phyloP scores from a whole-genome alignment of 176 grass and related monocot genomes.

The Lolium multiflorum region DNA sequence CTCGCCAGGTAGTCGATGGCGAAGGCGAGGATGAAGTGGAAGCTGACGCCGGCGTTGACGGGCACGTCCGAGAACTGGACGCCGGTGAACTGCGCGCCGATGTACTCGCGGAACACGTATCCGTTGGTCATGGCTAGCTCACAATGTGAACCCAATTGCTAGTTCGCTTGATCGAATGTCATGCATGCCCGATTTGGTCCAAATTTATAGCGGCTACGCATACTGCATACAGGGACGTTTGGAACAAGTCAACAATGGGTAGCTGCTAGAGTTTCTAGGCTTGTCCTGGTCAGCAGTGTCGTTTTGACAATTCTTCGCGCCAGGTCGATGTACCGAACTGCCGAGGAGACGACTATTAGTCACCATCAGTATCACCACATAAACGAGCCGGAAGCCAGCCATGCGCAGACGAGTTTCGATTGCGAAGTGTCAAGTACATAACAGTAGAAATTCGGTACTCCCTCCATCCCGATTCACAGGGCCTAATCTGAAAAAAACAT shows the following conservation, averaged over 20 bases:
- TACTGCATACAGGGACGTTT: too few relatives aligned
- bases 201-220: not conserved
- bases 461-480: too few relatives aligned
- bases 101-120: not conserved
- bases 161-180: not conserved
- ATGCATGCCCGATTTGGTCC: not conserved
- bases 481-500: too few relatives aligned
- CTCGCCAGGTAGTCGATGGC: not conserved
- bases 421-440: too few relatives aligned
- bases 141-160: not conserved
- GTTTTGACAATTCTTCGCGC: not conserved
- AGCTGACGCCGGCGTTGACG: not conserved
- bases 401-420: too few relatives aligned
- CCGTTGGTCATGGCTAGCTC: not conserved
- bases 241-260: not conserved
- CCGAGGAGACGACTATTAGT: too few relatives aligned
- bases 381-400: not conserved
- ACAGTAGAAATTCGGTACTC: too few relatives aligned
- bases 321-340: not conserved
- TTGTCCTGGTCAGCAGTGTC: not conserved
- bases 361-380: not conserved
- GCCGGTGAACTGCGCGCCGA: not conserved
- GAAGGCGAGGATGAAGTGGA: conserved; percentile 7
- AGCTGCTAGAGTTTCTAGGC: not conserved
- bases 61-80: not conserved